Evolutionary conservation across 2,329 filamentous ascomycete genomes (phyloP), one percentile per base, ranked within the genome.

Genomic region (Zasmidium cellare): DNA sequence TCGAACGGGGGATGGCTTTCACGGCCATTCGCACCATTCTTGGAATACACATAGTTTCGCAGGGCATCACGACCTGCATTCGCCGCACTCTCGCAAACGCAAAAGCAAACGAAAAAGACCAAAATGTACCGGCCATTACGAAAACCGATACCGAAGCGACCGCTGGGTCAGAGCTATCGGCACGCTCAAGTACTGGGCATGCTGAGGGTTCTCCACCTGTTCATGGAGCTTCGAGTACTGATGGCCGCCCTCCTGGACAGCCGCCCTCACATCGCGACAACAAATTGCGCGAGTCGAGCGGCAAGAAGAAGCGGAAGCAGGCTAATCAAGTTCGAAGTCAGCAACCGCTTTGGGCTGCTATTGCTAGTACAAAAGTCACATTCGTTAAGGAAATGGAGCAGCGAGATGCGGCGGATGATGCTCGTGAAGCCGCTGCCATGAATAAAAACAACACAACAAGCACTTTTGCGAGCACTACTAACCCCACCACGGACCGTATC

Each of bases 311-410:
- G 77, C 86, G 89, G 77, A 93, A 94, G 77, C 91, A 96, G 76
- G 93, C 90, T 71, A 92, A 91, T 58, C 90, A 94, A 75, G 91
- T 96, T 65, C 84, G 92, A 74, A 90, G 91, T 73, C 87, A 91
- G 71, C 92, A 97, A 77, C 92, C 92, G 50, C 84, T 97, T 64
- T 97, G 92, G 92, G 91, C 92, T 63, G 92, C 92, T 49, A 84
- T 97, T 67, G 92, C 92, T 52, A 96, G 91, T 77, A 96, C 92
- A 71, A 97, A 97, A 81, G 92, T 97, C 72, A 93, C 94, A 68
- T 91, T 96, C 77, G 87, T 96, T 71, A 94, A 96, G 78, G 92
- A 76, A 79, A 83, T 80, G 73, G 80, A 82, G 76, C 84, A 96
- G 72, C 93, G 90, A 65, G 87, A 90, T 72, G 86, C 87, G 57